Conservation (phyloP, 176 grass and related monocot genomes). For the Musa troglodytarum region DNA sequence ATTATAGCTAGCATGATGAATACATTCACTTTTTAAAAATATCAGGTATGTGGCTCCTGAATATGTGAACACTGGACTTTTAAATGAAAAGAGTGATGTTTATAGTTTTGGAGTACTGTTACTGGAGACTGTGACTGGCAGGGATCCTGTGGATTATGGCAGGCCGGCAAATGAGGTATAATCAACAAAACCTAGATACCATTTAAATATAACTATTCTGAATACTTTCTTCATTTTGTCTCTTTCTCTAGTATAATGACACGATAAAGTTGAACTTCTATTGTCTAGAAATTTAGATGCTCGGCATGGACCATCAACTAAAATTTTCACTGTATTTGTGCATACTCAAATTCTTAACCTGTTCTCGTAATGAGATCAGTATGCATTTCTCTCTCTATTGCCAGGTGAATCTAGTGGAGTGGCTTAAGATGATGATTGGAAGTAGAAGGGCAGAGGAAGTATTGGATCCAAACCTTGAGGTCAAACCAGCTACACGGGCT, state of each 20-base stretch:
- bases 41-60: conserved; percentile 93
- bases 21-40: conserved; percentile 15
- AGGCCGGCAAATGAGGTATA: conserved; percentile 72
- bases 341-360: not conserved
- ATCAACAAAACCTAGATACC: not conserved
- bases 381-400: not conserved
- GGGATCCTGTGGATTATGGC: conserved; percentile 84
- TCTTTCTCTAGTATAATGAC: no score
- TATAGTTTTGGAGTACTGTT: conserved; percentile 95
- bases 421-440: conserved; percentile 79
- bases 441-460: conserved; percentile 72
- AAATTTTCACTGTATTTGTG: not conserved
- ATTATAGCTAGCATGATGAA: not conserved
- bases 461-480: conserved; percentile 44
- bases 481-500: conserved; percentile 43
- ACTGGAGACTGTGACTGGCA: conserved; percentile 87
- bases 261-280: no score
- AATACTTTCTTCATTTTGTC: no score
- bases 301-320: no score
- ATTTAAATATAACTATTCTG: no score
- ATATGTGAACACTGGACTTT: conserved; percentile 90
- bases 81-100: conserved; percentile 99
- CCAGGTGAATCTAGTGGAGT: conserved; percentile 80
- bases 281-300: no score
- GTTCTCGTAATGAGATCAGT: no score